Evolutionary conservation across 306 rosid genomes (phyloP), one percentile per base, ranked within the genome.

Genomic region (Lathyrus oleraceus): DNA sequence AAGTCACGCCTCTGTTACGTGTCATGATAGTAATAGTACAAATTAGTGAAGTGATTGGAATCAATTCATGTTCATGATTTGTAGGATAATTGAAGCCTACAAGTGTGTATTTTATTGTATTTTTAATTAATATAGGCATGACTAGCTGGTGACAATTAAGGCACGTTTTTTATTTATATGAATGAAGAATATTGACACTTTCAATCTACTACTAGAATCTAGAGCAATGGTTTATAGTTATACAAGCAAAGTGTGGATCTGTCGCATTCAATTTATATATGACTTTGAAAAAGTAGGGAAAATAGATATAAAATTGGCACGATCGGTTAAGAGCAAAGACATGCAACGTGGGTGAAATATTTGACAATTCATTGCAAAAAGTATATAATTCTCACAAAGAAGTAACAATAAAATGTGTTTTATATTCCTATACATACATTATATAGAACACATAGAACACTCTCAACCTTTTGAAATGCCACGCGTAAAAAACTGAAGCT

Each of bases 271-370:
- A 53, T 6, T 35, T 7, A 35, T 35, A 35, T 35, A 61, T 17
- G 27, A 36, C 47, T 35, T 61, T 1, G 39, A 61, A 8, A 61
- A 61, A 19, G 16, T 19, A 61, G 66, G 5, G 36, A 17, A 32
- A 61, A 32, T 60, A 60, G 66, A 21, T 8, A 30, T n/a, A 23
- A 11, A 14, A 15, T 59, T 59, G 27, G 57, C 35, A 53, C 15
- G 60, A 53, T 35, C 39, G 32, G 32, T 21, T 53, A 21, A 21
- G 8, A 53, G 32, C 35, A 21, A 21, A 53, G 35, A 53, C 60
- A 53, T 53, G 60, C 66, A 60, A 60, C 42, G 44, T 60, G 65
- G 65, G 65, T 32, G 40, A 60, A 32, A 32, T 35, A 10, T 53
- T 60, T 15, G 44, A 15, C 45, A 25, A 56, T 56, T 56, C 28